Evolutionary conservation across 1,284 basidiomycete species (phyloP).

Genomic region (Bjerkandera adusta): DNA sequence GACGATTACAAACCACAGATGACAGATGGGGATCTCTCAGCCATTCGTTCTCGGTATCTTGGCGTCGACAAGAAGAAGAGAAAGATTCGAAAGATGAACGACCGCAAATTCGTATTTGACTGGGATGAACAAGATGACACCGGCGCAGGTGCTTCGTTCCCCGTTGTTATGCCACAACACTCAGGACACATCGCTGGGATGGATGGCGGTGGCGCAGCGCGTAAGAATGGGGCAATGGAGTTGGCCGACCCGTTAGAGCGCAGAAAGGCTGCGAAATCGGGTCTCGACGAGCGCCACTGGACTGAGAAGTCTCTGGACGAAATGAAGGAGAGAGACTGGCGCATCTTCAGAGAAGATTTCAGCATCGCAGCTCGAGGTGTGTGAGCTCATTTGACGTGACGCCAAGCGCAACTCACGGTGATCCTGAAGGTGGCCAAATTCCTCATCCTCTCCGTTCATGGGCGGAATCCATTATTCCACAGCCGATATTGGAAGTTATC

Average conservation of each 20-base stretch:
- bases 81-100: slow-evolving; percentile 89
- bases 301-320: slow-evolving; percentile 90
- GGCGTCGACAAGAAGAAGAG: slow-evolving; percentile 92
- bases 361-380: slow-evolving; percentile 91
- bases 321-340: slow-evolving; percentile 99
- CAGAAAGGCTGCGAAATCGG: slow-evolving; percentile 76
- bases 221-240: slow-evolving; percentile 38
- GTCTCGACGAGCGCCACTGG: slow-evolving; percentile 95
- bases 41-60: slow-evolving; percentile 86
- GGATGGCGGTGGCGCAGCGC: slow-evolving; percentile 56
- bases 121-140: slow-evolving; percentile 97
- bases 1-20: slow-evolving; percentile 65
- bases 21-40: slow-evolving; percentile 71
- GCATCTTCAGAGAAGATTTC: slow-evolving; percentile 99
- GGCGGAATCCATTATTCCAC: slow-evolving; percentile 86
- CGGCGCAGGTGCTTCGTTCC: slow-evolving; percentile 60
- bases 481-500: slow-evolving; percentile 78
- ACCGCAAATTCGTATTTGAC: slow-evolving; percentile 97
- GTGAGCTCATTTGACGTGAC: too few species aligned
- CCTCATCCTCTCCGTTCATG: slow-evolving; percentile 92
- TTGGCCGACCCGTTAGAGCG: slow-evolving; percentile 81
- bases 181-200: slow-evolving; percentile 81
- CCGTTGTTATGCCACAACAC: slow-evolving; percentile 64
- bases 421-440: slow-evolving; percentile 76
- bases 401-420: background rate